These are phyloP conservation scores for Aspergillus tamarii DNA, from an alignment of 2,329 filamentous ascomycete genomes.

Conservation along the genomic window DNA sequence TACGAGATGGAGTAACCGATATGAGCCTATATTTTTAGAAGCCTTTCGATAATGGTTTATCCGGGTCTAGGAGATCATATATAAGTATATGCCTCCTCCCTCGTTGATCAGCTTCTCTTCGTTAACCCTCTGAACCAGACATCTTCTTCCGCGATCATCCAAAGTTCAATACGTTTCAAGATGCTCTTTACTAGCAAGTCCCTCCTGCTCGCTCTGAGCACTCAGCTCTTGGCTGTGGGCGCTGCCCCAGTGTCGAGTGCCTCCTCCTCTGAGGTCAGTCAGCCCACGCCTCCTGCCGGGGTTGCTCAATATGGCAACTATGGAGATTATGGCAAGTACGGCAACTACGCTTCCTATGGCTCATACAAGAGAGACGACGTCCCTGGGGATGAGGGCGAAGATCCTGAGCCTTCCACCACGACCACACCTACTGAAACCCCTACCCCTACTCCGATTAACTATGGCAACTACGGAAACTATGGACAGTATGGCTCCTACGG, in stretches of 20 bases:
- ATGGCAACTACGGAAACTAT: not conserved
- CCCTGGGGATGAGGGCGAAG: not conserved
- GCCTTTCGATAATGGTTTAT: too few species aligned
- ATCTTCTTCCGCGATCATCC: not conserved
- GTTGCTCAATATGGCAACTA: conserved; percentile 14
- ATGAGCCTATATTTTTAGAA: not conserved
- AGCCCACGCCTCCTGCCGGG: conserved; percentile 8
- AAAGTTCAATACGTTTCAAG: not conserved
- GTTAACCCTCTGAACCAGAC: not conserved
- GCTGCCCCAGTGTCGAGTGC: conserved; percentile 12
- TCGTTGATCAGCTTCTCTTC: not conserved
- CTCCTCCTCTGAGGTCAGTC: conserved; percentile 3
- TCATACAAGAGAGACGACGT: conserved; percentile 1
- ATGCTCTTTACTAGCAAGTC: conserved; percentile 11
- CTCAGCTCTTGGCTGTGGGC: conserved; percentile 15
- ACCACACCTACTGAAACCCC: not conserved
- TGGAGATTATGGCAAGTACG: conserved; percentile 17
- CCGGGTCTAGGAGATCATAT: not conserved
- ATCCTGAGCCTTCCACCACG: not conserved
- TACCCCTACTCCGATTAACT: not conserved
- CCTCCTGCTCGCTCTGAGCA: conserved; percentile 16
- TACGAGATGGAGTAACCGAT: not conserved
- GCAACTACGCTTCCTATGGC: conserved; percentile 13
- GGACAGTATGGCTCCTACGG: not conserved
- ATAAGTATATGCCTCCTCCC: not conserved